These are phyloP conservation scores for Microglena sp. DNA, from an alignment of 139 green algal species.

Conservation along the genomic window DNA sequence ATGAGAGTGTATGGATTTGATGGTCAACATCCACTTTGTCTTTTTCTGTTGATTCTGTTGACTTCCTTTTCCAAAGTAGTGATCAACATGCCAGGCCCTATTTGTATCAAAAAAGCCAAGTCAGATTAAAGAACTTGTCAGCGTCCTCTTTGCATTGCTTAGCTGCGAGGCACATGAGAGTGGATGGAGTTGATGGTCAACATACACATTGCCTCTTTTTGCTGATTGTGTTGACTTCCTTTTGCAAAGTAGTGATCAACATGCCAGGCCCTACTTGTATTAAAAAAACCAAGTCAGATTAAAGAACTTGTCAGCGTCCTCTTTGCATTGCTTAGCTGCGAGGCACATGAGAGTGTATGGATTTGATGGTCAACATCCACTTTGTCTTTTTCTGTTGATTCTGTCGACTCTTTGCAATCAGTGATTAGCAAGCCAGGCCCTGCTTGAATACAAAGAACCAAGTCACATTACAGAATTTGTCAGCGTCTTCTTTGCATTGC, in stretches of 20 bases:
- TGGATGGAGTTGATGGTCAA: too few species aligned
- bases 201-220: too few species aligned
- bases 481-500: constrained; percentile 59
- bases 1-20: too few species aligned
- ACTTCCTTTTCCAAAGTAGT: too few species aligned
- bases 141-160: constrained; percentile 61
- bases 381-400: too few species aligned
- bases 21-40: too few species aligned
- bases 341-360: background rate
- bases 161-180: constrained; percentile 25
- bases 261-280: constrained; percentile 20
- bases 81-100: constrained; percentile 13
- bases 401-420: too few species aligned
- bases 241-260: too few species aligned
- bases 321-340: constrained; percentile 58
- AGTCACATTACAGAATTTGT: constrained; percentile 51
- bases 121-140: constrained; percentile 47
- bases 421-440: too few species aligned
- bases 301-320: constrained; percentile 57
- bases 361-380: too few species aligned
- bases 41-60: too few species aligned
- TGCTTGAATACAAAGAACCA: constrained; percentile 16
- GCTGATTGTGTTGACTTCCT: too few species aligned
- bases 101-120: constrained; percentile 18
- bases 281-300: constrained; percentile 19